Base-by-base conservation (phyloP, 768 basidiomycete species). In the Collybia nuda region DNA sequence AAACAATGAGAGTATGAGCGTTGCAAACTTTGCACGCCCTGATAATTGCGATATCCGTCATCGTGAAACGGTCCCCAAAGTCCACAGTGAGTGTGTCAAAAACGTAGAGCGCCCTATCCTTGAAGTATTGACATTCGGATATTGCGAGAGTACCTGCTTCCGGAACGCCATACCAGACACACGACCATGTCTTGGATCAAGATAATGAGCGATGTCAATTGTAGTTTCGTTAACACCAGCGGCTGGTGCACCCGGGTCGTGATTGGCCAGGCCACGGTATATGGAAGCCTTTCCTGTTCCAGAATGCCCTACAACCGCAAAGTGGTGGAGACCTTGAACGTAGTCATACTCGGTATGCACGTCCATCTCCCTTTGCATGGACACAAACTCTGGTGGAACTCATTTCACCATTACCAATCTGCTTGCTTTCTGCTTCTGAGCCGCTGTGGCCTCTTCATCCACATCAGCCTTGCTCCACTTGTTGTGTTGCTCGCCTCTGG, bases 221-320 rank as follows among this genome's bases (percentile, higher is more conserved):
- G 68, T 69, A 14, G 64, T 70, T 49, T 68, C 66, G 4, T 50
- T 58, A 37, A 67, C 52, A 0, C 65, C 66, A 11, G 62, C 62
- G 2, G 61, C 54, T 3, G 68, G 70, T 7, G 67, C 61, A 12
- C 56, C 55, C 6, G 3, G 5, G n/a, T 61, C 54, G 7, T 42
- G 42, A 44, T 54, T 62, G 8, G 51, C 54, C 32, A 71, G 28
- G 7, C 70, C 68, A 4, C 70, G 67, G 38, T 69, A 61, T 2
- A 70, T 61, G 7, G 70, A 70, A 1, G 70, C 70, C 47, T 72
- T 72, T 35, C 70, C 69, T n/a, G 66, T 62, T 5, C 68, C 69
- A 2, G 67, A 58, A 28, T 62, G 32, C 1, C 70, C 70, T 7
- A 66, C 67, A 43, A 72, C 41, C 2, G 66, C 70, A 43, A 72